Evolutionary conservation across 192 early-diverging fungal genomes (phyloP).

Genomic region (Funneliformis geosporum): DNA sequence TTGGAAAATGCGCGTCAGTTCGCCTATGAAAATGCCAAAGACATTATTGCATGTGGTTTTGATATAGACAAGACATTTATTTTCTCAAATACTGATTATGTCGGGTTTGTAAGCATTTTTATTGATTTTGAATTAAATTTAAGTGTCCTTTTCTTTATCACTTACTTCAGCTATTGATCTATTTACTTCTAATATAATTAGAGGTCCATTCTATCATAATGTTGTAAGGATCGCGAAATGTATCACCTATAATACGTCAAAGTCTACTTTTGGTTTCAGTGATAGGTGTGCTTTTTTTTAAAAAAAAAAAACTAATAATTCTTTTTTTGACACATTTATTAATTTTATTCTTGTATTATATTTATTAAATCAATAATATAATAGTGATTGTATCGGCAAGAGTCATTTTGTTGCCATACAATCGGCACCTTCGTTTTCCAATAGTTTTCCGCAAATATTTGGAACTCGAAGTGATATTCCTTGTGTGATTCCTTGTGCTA

Average conservation of each 20-base stretch:
- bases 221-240: slow-evolving; percentile 83
- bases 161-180: background rate
- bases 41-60: slow-evolving; percentile 95
- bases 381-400: slow-evolving; percentile 85
- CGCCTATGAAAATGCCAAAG: slow-evolving; percentile 79
- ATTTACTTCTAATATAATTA: slow-evolving; percentile 34
- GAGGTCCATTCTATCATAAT: slow-evolving; percentile 93
- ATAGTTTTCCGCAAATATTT: slow-evolving; percentile 95
- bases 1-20: slow-evolving; percentile 78
- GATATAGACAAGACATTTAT: slow-evolving; percentile 96
- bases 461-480: slow-evolving; percentile 88
- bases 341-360: too few relatives aligned
- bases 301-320: too few relatives aligned
- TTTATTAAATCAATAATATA: background rate
- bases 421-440: slow-evolving; percentile 93
- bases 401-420: slow-evolving; percentile 93
- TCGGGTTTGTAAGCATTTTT: slow-evolving; percentile 63
- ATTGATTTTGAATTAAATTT: background rate
- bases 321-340: too few relatives aligned
- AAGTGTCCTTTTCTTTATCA: background rate
- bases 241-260: slow-evolving; percentile 82
- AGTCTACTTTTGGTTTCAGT: slow-evolving; percentile 89
- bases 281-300: slow-evolving; percentile 54
- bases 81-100: slow-evolving; percentile 88
- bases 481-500: slow-evolving; percentile 96